Evolutionary conservation across 1,284 basidiomycete genomes (phyloP).

Genomic region (Cystobasidium pallidum): DNA sequence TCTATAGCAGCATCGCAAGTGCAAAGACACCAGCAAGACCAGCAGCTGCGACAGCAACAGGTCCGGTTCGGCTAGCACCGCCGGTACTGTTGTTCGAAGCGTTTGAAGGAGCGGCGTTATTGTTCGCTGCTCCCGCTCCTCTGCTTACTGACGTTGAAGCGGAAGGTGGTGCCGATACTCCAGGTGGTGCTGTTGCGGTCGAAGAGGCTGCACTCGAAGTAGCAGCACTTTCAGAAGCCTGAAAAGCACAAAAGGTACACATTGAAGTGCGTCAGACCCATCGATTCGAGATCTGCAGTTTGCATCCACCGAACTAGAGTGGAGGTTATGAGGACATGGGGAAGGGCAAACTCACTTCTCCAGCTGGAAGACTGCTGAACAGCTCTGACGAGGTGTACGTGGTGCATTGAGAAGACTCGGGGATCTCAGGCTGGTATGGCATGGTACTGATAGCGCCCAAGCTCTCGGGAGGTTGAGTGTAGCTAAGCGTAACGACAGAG

Average conservation of each 20-base stretch:
- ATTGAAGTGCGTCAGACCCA: too few species aligned
- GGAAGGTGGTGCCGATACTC: constrained; percentile 44
- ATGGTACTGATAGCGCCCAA: constrained; percentile 64
- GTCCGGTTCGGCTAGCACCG: not conserved
- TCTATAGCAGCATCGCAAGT: constrained; percentile 6
- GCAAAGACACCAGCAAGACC: constrained; percentile 19
- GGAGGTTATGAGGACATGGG: not conserved
- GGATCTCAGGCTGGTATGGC: constrained; percentile 66
- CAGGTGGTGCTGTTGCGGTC: constrained; percentile 21
- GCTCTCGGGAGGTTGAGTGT: constrained; percentile 66
- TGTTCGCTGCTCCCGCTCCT: constrained; percentile 28
- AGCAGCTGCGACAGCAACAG: constrained; percentile 10
- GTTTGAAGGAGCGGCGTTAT: constrained; percentile 48
- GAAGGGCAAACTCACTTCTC: not conserved
- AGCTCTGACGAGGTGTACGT: constrained; percentile 64
- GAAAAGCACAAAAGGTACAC: too few species aligned
- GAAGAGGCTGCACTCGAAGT: not conserved
- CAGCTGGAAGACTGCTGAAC: constrained; percentile 56
- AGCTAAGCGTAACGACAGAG: constrained; percentile 54
- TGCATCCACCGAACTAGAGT: too few species aligned
- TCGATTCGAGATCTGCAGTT: too few species aligned
- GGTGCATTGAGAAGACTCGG: constrained; percentile 68
- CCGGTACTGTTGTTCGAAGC: constrained; percentile 33
- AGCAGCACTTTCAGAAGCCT: constrained; percentile 7
- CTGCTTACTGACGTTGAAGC: constrained; percentile 14